These are phyloP conservation scores for Pseudopithomyces maydicus DNA, from an alignment of 2,329 filamentous ascomycete species.

Conservation along the genomic window DNA sequence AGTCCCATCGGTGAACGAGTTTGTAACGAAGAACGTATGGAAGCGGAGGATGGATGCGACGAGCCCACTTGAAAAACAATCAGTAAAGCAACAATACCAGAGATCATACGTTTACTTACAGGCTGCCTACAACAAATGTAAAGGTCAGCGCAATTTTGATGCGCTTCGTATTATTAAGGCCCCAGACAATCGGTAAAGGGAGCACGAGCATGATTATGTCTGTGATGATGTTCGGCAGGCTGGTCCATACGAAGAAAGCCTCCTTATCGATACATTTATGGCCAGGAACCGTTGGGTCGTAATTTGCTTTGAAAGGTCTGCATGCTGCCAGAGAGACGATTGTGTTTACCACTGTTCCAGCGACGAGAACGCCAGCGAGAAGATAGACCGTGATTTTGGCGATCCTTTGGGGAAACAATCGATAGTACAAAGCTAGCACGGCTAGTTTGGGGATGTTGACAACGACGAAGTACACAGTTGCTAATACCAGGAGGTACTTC, in stretches of 20 bases:
- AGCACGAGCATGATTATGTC: neutral
- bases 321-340: conserved; percentile 1
- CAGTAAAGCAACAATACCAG: neutral
- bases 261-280: neutral
- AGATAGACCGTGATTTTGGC: neutral
- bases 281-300: neutral
- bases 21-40: neutral
- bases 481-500: neutral
- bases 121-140: neutral
- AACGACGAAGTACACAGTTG: neutral
- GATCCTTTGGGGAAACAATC: neutral
- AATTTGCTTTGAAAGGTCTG: neutral
- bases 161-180: neutral
- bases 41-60: neutral
- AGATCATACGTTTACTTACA: neutral
- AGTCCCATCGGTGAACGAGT: conserved; percentile 1
- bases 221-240: neutral
- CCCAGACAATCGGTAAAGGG: neutral
- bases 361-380: neutral
- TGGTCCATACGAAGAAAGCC: neutral
- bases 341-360: neutral
- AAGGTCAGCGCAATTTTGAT: neutral
- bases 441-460: conserved; percentile 1
- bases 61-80: neutral
- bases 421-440: neutral